These are phyloP conservation scores for Phaeosphaeriaceae sp. DNA, from an alignment of 2,329 filamentous ascomycete genomes.

Conservation along the genomic window DNA sequence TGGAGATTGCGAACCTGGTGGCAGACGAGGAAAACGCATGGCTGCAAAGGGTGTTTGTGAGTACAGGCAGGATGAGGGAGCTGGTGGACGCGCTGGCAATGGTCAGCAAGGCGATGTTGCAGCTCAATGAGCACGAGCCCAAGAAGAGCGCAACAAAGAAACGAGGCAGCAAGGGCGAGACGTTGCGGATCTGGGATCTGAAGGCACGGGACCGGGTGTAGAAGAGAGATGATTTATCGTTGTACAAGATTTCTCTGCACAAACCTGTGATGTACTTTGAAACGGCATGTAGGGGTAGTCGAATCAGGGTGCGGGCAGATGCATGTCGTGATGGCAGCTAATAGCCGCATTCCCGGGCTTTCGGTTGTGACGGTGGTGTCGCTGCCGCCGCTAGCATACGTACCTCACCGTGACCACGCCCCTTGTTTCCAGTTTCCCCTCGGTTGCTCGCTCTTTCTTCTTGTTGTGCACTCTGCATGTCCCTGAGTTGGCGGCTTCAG, in stretches of 20 bases:
- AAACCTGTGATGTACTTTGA: too few relatives aligned
- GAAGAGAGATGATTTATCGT: not conserved
- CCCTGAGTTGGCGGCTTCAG: slow-evolving; percentile 13
- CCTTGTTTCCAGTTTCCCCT: not conserved
- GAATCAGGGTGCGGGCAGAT: not conserved
- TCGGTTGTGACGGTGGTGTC: not conserved
- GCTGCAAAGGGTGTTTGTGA: slow-evolving; percentile 48
- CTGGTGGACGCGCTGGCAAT: slow-evolving; percentile 70
- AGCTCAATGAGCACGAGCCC: slow-evolving; percentile 51
- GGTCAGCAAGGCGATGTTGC: slow-evolving; percentile 75
- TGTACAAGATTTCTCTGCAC: too few relatives aligned
- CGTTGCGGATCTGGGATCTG: slow-evolving; percentile 54
- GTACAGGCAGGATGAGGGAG: slow-evolving; percentile 54
- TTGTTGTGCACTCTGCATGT: slow-evolving; percentile 1
- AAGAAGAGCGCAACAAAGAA: slow-evolving; percentile 51
- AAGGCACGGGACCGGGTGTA: slow-evolving; percentile 28
- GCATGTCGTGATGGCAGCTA: not conserved
- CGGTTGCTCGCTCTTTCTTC: not conserved
- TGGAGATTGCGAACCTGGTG: slow-evolving; percentile 82
- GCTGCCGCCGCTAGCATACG: slow-evolving; percentile 2
- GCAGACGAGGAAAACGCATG: slow-evolving; percentile 56
- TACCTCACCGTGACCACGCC: not conserved
- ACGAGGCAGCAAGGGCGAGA: slow-evolving; percentile 53
- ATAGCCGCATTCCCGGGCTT: not conserved
- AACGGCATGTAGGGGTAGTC: too few relatives aligned